Percentiles rank a stretch among this genome's conserved stretches.
These are phyloP conservation scores for Haplosporangium gracile DNA, from an alignment of 192 early-diverging fungal genomes.

Conservation along the genomic window DNA sequence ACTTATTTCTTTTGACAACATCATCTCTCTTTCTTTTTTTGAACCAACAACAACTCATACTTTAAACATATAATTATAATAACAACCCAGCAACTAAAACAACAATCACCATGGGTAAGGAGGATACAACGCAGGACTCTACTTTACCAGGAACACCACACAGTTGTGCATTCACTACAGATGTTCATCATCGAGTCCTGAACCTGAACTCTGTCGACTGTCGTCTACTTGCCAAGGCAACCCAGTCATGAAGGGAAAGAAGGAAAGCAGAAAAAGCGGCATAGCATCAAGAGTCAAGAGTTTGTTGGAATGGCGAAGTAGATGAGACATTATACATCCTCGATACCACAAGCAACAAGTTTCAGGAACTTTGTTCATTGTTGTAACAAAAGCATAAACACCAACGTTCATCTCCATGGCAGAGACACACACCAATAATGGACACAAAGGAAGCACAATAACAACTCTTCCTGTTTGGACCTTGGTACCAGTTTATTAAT, in stretches of 20 bases:
- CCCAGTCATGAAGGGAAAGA: too few relatives aligned
- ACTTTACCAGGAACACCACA: background rate
- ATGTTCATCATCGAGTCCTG: too few relatives aligned
- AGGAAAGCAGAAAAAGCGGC: too few relatives aligned
- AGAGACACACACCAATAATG: background rate
- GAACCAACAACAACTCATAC: background rate
- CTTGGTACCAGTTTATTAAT: background rate
- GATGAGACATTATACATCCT: too few relatives aligned
- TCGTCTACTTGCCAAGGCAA: too few relatives aligned
- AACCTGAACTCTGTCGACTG: too few relatives aligned
- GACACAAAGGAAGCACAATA: background rate
- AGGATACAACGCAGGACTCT: background rate
- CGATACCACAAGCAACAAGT: too few relatives aligned
- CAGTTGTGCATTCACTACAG: too few relatives aligned
- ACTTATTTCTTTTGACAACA: background rate
- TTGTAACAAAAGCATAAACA: background rate
- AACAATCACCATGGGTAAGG: slow-evolving; percentile 2
- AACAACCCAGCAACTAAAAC: background rate
- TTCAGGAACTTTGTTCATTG: too few relatives aligned
- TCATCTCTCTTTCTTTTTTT: background rate
- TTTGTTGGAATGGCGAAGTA: too few relatives aligned
- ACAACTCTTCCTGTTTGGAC: background rate
- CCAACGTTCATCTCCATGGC: background rate
- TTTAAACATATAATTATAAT: background rate
- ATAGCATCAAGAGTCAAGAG: too few relatives aligned